phyloP scores from a whole-genome alignment of 2,329 filamentous ascomycete species.

The Fusarium phyllophilum region DNA sequence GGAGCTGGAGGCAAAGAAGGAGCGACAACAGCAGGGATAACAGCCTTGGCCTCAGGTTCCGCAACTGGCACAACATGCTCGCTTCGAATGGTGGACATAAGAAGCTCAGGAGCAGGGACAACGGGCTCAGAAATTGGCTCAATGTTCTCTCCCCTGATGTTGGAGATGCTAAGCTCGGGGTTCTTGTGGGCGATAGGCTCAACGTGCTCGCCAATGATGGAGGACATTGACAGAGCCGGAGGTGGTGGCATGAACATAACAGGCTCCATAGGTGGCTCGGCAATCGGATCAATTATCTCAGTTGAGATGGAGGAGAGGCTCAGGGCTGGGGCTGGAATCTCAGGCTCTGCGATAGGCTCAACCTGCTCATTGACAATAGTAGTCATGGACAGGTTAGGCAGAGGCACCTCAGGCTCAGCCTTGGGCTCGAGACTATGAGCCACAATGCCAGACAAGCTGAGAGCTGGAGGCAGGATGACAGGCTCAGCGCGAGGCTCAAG shows the following conservation, averaged over 20 bases:
- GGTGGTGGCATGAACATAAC: constrained; percentile 36
- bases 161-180: constrained; percentile 33
- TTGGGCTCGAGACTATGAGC: constrained; percentile 46
- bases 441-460: constrained; percentile 33
- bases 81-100: constrained; percentile 33
- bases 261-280: constrained; percentile 37
- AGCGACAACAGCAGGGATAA: constrained; percentile 1
- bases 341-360: constrained; percentile 26
- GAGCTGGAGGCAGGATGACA: constrained; percentile 29
- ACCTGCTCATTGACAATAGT: constrained; percentile 45
- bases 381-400: constrained; percentile 46
- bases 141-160: constrained; percentile 38
- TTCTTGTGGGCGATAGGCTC: constrained; percentile 43
- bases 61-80: constrained; percentile 36
- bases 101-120: constrained; percentile 16
- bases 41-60: constrained; percentile 13
- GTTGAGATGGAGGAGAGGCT: constrained; percentile 33
- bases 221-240: constrained; percentile 29
- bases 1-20: constrained; percentile 27
- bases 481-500: constrained; percentile 46
- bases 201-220: constrained; percentile 23
- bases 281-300: constrained; percentile 30
- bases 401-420: constrained; percentile 39
- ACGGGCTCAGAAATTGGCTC: constrained; percentile 34
- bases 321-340: constrained; percentile 35